These are phyloP conservation scores for Myrmaecium sp. DNA, from an alignment of 2,329 filamentous ascomycete genomes.

Conservation along the genomic window DNA sequence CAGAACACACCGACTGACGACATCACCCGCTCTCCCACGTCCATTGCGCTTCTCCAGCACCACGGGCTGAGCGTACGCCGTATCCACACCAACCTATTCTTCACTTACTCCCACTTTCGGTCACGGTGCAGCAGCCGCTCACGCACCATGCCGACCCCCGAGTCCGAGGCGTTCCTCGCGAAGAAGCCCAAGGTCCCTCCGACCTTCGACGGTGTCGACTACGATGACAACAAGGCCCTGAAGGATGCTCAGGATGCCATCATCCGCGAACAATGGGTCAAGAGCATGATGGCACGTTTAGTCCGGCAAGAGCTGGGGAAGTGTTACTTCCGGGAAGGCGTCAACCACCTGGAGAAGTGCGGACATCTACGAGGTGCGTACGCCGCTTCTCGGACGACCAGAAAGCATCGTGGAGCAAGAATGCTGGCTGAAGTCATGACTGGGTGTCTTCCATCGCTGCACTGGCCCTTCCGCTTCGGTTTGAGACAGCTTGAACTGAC, in stretches of 20 bases:
- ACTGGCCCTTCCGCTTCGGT: too few relatives aligned
- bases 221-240: constrained; percentile 62
- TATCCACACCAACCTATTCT: neutral
- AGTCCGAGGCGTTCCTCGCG: constrained; percentile 65
- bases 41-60: constrained; percentile 1
- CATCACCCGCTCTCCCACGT: constrained; percentile 1
- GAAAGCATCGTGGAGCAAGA: too few relatives aligned
- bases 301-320: constrained; percentile 71
- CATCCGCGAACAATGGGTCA: constrained; percentile 75
- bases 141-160: constrained; percentile 65
- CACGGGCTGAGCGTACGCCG: neutral
- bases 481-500: too few relatives aligned
- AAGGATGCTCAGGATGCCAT: constrained; percentile 73
- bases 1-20: neutral
- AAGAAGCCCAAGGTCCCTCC: constrained; percentile 70
- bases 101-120: neutral
- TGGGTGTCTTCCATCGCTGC: too few relatives aligned
- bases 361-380: constrained; percentile 61
- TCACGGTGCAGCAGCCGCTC: constrained; percentile 4
- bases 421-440: too few relatives aligned
- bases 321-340: constrained; percentile 70
- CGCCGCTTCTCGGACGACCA: neutral
- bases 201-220: constrained; percentile 76
- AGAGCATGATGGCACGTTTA: constrained; percentile 73
- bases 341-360: constrained; percentile 81